A percentile compares a stretch with the other conserved stretches of the same genome.
Evolutionary conservation across 805 yeast species (phyloP).

Genomic region (Candida maris): DNA sequence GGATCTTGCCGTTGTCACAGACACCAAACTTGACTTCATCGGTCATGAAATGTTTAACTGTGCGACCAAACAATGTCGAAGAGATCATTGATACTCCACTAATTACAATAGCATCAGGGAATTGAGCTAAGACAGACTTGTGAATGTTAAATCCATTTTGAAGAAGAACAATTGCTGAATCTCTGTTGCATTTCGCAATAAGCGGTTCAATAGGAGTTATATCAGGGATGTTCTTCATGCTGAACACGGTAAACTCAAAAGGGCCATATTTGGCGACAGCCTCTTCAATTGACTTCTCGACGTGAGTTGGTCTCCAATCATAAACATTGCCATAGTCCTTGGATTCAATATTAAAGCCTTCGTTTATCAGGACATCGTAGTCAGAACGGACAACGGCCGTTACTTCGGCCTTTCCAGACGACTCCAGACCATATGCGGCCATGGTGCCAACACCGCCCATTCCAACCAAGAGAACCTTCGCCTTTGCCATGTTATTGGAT

Average conservation of each 20-base stretch:
- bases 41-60: conserved; percentile 32
- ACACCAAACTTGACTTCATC: conserved; percentile 35
- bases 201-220: conserved; percentile 43
- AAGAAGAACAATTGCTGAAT: conserved; percentile 34
- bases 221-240: conserved; percentile 68
- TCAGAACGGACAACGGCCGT: conserved; percentile 66
- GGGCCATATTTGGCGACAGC: conserved; percentile 39
- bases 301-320: conserved; percentile 50
- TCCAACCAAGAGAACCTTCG: conserved; percentile 61
- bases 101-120: conserved; percentile 34
- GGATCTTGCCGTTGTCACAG: conserved; percentile 31
- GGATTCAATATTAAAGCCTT: conserved; percentile 61
- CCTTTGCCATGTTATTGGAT: conserved; percentile 10
- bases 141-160: conserved; percentile 42
- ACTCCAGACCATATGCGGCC: conserved; percentile 59
- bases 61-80: conserved; percentile 29
- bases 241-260: conserved; percentile 55
- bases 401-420: conserved; percentile 46
- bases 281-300: conserved; percentile 40
- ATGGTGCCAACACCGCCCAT: conserved; percentile 87
- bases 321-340: conserved; percentile 55
- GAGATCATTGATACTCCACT: conserved; percentile 41
- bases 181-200: conserved; percentile 24
- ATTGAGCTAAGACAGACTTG: conserved; percentile 29
- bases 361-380: conserved; percentile 45